Evolutionary conservation across 2,329 filamentous ascomycete species (phyloP).

Genomic region (Colletotrichum limetticola): DNA sequence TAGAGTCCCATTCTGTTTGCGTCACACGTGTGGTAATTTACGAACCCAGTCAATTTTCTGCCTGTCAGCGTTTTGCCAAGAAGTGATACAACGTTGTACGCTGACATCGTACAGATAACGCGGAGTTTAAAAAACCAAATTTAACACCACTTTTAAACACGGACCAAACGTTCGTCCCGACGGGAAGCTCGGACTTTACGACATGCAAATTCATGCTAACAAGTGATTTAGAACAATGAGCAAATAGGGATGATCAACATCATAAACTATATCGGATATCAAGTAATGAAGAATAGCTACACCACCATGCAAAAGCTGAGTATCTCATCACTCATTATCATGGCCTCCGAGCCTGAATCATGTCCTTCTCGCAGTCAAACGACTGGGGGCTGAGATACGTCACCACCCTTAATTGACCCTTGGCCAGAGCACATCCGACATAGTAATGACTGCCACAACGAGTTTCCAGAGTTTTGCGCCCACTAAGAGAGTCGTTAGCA

Average conservation of each 20-base stretch:
- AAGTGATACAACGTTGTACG: neutral
- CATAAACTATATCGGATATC: neutral
- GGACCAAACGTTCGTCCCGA: neutral
- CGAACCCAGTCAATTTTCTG: neutral
- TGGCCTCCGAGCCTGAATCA: neutral
- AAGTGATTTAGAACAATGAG: neutral
- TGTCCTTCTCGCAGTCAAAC: slow-evolving; percentile 28
- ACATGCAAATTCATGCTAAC: neutral
- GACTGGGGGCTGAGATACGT: slow-evolving; percentile 32
- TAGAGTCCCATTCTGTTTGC: neutral
- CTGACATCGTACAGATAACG: neutral
- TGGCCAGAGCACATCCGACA: slow-evolving; percentile 26
- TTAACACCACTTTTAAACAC: neutral
- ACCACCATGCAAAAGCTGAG: no score
- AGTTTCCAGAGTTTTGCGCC: slow-evolving; percentile 22
- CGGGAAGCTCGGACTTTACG: neutral
- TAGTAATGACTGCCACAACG: slow-evolving; percentile 32
- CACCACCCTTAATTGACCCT: slow-evolving; percentile 30
- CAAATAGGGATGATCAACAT: neutral
- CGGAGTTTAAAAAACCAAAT: neutral
- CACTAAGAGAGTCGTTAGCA: slow-evolving; percentile 6
- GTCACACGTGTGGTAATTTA: neutral
- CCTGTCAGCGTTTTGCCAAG: neutral
- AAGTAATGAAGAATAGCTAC: neutral
- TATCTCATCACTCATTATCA: neutral